Base-by-base conservation (phyloP, 495 filamentous ascomycete species). In the Daldinia caldariorum region DNA sequence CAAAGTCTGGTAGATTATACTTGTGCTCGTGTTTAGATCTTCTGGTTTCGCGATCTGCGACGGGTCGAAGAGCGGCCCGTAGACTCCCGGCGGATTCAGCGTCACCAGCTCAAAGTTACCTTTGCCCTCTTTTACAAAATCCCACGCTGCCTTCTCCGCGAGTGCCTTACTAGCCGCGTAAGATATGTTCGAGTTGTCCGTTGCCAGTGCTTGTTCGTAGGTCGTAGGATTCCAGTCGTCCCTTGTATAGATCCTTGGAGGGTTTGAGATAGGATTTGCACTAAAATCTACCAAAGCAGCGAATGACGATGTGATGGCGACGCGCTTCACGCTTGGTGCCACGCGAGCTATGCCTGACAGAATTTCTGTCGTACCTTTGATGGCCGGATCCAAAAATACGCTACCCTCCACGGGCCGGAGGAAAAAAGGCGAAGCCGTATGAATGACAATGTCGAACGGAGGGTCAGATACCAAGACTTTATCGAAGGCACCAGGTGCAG, bases 81-180 rank as follows among this genome's bases (percentile, higher is more conserved):
- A 78, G 3, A 94, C 90, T n/a, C 92, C 77, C 0, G 92, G 90
- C 12, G 89, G 88, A 72, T 89, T 88, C 72, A 94, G 84, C 0
- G 90, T 92, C 9, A 83, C 79, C 55, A 95, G 69, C 31, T 86
- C 83, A 71, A 95, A 95, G 71, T 88, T 89, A 0, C 90, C 91
- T 78, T 92, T 91, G 77, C 92, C 89, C 51, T 89, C 88, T 78
- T 91, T 88, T 4, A 93, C 80, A 73, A 94, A 94, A 6, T 93
- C 87, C 92, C 92, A 95, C 0, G 92, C 92, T 2, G 92, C 91
- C 61, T 79, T 74, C 70, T 85, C 84, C 34, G 80, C 77, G 35
- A 79, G 78, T 29, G 69, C 75, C 65, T 86, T 87, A 53, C 78
- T 79, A 5, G 83, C 80, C 7, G 79, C 70, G 57, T 86, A 87